Percentiles rank a stretch among this genome's conserved stretches.
Conservation (phyloP, 345 rosid genomes). For the Erucastrum elatum region DNA sequence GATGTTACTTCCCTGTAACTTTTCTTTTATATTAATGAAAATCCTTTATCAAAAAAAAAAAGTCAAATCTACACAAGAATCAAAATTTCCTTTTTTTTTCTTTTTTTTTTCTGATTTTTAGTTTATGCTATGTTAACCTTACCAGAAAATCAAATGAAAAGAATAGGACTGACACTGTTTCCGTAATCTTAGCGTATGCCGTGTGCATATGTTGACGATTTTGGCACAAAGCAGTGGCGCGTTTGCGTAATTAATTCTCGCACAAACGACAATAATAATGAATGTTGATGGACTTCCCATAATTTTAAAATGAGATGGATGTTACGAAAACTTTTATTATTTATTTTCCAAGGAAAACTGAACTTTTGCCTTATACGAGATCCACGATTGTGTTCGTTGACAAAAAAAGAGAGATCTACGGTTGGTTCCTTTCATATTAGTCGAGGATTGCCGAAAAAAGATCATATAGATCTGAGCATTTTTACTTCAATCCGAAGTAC, state of each 20-base stretch:
- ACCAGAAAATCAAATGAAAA: background rate
- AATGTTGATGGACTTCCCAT: background rate
- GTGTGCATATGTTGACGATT: background rate
- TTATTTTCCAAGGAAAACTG: background rate
- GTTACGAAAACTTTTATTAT: background rate
- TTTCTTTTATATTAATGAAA: no score
- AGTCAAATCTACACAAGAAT: conserved; percentile 29
- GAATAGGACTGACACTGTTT: background rate
- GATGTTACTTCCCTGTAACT: no score
- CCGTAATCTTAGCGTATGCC: background rate
- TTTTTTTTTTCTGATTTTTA: background rate
- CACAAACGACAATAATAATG: background rate
- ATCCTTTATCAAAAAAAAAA: no score
- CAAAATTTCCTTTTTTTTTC: background rate
- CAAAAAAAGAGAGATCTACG: no score
- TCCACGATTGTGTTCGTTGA: background rate
- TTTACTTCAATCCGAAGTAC: no score
- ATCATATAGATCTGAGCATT: no score
- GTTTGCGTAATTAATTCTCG: background rate
- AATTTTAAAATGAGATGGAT: background rate
- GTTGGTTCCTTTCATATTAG: no score
- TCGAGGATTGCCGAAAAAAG: no score
- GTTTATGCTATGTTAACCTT: background rate
- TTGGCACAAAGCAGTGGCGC: background rate
- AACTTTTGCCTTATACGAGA: background rate